Conservation (phyloP, 2,329 filamentous ascomycete genomes). For the Nigrospora sphaerica region DNA sequence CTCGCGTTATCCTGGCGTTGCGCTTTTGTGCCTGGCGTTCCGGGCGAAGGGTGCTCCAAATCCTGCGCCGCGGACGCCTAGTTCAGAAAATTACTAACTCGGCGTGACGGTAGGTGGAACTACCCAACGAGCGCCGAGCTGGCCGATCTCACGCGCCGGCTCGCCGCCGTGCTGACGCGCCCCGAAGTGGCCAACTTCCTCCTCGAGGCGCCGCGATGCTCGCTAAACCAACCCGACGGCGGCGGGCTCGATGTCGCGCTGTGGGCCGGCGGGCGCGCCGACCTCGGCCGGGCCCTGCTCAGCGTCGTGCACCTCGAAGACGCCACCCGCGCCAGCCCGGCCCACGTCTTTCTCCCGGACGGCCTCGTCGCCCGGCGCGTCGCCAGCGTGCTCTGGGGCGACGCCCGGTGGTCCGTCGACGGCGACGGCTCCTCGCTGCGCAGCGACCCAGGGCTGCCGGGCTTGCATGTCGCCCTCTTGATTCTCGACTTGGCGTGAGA, state of each 20-base stretch:
- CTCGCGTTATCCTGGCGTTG: too few relatives aligned
- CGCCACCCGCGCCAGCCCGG: neutral
- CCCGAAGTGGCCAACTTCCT: slow-evolving; percentile 25
- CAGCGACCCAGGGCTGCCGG: neutral
- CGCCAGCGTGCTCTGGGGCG: slow-evolving; percentile 5
- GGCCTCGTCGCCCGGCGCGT: slow-evolving; percentile 1
- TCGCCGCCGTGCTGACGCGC: slow-evolving; percentile 31
- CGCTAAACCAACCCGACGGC: too few relatives aligned
- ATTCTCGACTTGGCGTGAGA: neutral
- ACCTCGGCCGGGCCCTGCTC: slow-evolving; percentile 11
- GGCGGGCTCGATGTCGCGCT: slow-evolving; percentile 28
- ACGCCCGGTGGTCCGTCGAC: slow-evolving; percentile 5
- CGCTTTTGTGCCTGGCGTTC: too few relatives aligned
- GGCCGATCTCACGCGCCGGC: slow-evolving; percentile 20
- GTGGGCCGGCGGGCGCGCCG: slow-evolving; percentile 14
- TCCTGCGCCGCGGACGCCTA: too few relatives aligned
- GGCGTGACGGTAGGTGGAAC: slow-evolving; percentile 27
- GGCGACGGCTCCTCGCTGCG: neutral
- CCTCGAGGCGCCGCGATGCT: slow-evolving; percentile 20
- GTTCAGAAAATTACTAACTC: too few relatives aligned
- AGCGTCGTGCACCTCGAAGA: slow-evolving; percentile 10
- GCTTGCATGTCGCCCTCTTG: slow-evolving; percentile 4
- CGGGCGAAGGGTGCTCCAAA: too few relatives aligned
- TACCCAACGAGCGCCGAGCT: slow-evolving; percentile 32
- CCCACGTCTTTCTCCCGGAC: slow-evolving; percentile 5